Percentiles rank a stretch among this genome's conserved stretches.
phyloP scores from a whole-genome alignment of 2,329 filamentous ascomycete species.

The Epichloe gansuensis region DNA sequence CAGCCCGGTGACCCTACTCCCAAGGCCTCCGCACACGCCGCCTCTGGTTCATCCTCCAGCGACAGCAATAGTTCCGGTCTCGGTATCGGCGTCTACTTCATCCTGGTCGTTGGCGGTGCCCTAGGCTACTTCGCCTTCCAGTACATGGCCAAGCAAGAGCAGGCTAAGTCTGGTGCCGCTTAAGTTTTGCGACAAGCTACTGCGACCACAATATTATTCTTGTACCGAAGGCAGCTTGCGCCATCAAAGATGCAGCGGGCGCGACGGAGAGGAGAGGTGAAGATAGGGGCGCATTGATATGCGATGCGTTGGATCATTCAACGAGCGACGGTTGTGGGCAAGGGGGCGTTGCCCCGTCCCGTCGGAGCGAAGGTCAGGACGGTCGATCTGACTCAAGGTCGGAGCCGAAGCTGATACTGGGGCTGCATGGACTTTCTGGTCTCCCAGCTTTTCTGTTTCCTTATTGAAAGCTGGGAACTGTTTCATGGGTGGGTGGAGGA shows the following conservation, averaged over 20 bases:
- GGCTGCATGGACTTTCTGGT: background rate
- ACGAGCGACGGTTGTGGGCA: background rate
- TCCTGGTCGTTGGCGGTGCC: conserved; percentile 66
- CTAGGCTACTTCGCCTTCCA: conserved; percentile 74
- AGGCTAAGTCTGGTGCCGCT: conserved; percentile 10
- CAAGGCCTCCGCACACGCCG: conserved; percentile 40
- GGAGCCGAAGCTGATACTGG: background rate
- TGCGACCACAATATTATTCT: background rate
- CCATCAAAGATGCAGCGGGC: background rate
- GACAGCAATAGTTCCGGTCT: conserved; percentile 41
- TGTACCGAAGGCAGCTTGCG: background rate
- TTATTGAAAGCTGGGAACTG: conserved; percentile 2
- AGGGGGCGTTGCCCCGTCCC: background rate
- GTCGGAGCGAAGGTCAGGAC: background rate
- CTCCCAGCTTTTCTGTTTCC: conserved; percentile 1
- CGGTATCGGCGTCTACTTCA: conserved; percentile 69
- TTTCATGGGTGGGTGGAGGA: background rate
- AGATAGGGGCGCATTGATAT: background rate
- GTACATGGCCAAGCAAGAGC: conserved; percentile 49
- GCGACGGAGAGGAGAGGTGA: background rate
- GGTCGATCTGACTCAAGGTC: background rate
- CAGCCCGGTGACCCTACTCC: conserved; percentile 70
- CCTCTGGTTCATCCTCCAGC: conserved; percentile 37
- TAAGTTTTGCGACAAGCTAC: background rate
- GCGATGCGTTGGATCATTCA: background rate